Evolutionary conservation across 2,329 filamentous ascomycete genomes (phyloP), one percentile per base, ranked within the genome.

Genomic region (Verticillium alfalfae): DNA sequence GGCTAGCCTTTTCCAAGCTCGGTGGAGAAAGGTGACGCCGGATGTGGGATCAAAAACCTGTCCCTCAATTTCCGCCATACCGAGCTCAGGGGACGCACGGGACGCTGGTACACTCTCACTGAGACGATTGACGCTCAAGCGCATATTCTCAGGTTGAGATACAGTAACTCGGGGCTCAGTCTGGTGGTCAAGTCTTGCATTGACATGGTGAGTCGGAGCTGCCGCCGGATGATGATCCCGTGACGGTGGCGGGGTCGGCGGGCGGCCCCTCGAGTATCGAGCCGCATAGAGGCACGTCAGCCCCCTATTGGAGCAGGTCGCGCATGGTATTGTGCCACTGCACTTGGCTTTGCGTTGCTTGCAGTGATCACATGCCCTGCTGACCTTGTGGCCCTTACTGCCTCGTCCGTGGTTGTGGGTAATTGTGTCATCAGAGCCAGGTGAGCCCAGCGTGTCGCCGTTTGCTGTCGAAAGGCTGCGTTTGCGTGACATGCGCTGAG

Each of bases 1-100:
- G 7, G 79, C 77, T 10, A 84, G 72, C 2, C 81, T 76, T 38
- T 77, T 77, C 78, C 79, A 82, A 2, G 82, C 81, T 2, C 81
- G 76, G 58, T 82, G 81, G 1, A 84, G 73, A 62, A 84, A 84
- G 0, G 81, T 81, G 5, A 84, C 70, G 0, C 80, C 79, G 1
- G 82, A 84, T 0, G 81, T 79, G 5, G 79, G 77, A 13, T 83
- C 82, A 16, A 83, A 76, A 60, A 82, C 82, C 55, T 84, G 81
- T 1, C 81, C 82, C 60, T 81, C 78, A 2, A 83, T 78, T 63
- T 84, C 81, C 1, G 81, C 78, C 22, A 76, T 75, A 5, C 73
- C 76, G 4, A 76, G 75, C 57, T 78, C 81, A 1, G 78, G 81
- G 1, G 80, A 84, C 22, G 60, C 69, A 1, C 69, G 66, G 8